These are phyloP conservation scores for Neurospora tetraspora DNA, from an alignment of 495 filamentous ascomycete species.

Conservation along the genomic window DNA sequence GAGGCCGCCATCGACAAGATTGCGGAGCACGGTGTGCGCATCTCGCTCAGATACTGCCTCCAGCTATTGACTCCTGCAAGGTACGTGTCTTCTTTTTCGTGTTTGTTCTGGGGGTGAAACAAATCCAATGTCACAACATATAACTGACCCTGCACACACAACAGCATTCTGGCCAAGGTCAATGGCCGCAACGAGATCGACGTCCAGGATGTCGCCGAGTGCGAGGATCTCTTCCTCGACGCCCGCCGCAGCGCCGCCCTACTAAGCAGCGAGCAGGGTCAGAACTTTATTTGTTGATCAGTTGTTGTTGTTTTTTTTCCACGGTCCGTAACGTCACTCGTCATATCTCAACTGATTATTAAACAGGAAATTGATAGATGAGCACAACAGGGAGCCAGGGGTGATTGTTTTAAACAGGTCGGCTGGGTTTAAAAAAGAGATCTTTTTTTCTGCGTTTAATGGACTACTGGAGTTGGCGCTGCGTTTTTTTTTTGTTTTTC, in stretches of 20 bases:
- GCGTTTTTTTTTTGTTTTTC: background rate
- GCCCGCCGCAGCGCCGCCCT: conserved; percentile 71
- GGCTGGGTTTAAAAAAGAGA: conserved; percentile 21
- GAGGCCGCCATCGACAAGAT: conserved; percentile 79
- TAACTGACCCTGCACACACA: conserved; percentile 7
- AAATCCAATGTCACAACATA: background rate
- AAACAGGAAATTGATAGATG: conserved; percentile 22
- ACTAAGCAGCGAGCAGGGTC: conserved; percentile 52
- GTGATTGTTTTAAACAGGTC: background rate
- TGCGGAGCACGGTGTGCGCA: conserved; percentile 70
- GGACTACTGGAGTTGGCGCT: conserved; percentile 16
- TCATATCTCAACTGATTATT: conserved; percentile 27
- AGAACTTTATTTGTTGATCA: conserved; percentile 47
- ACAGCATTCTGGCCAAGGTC: conserved; percentile 46
- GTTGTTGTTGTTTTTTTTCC: background rate
- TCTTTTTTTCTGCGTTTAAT: conserved; percentile 11
- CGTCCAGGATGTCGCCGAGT: conserved; percentile 75
- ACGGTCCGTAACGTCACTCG: conserved; percentile 16
- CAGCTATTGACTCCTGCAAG: conserved; percentile 83
- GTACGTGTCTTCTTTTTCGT: conserved; percentile 20
- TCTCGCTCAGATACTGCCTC: conserved; percentile 84
- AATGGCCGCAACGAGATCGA: conserved; percentile 69
- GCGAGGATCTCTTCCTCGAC: conserved; percentile 83
- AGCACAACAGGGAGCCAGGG: background rate
- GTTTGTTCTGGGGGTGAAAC: background rate